Base-by-base conservation (phyloP, 73 alveolate genomes). In the Loxodes magnus region DNA sequence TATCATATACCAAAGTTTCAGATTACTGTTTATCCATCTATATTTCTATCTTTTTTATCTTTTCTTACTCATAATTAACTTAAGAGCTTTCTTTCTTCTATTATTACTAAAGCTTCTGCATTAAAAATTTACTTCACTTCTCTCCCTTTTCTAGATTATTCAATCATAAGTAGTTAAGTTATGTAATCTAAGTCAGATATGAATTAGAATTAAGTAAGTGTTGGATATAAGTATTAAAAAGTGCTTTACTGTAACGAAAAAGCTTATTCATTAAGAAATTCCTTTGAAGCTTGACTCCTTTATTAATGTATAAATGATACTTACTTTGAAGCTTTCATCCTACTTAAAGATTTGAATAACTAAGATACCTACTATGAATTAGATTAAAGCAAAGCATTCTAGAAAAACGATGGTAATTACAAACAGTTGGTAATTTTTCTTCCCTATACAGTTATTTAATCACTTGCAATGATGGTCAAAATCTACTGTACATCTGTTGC, bases 381-480 rank as follows among this genome's bases (percentile, higher is more conserved):
- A 44, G 14, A 44, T 19, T 6, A 44, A 9, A 21, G 17, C 26
- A 10, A 46, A 10, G 50, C 22, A 5, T 24, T 46, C 53, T 9
- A 46, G 5, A 9, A 24, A 17, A 10, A 46, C n/a, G 17, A 19
- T 19, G 27, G 26, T 12, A 14, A 25, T 46, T 36, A 44, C 5
- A 44, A 14, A 44, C 17, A 44, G 51, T 4, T 5, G 5, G 12
- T 44, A 46, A 24, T 46, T 46, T 10, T 12, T 20, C n/a, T 24
- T n/a, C 6, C 59, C 59, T 5, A 46, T 46, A 24, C 59, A 46
- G 17, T 46, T 46, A 24, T 46, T 46, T 5, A 46, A 19, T 24
- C 59, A 46, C 27, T 46, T 46, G 2, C 59, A 46, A 24, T 46
- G 59, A 25, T 46, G 59, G 39, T 46, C 59, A 24, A 46, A 46